phyloP scores from a whole-genome alignment of 1,139 yeast species.

The Nakaseomyces glabratus region DNA sequence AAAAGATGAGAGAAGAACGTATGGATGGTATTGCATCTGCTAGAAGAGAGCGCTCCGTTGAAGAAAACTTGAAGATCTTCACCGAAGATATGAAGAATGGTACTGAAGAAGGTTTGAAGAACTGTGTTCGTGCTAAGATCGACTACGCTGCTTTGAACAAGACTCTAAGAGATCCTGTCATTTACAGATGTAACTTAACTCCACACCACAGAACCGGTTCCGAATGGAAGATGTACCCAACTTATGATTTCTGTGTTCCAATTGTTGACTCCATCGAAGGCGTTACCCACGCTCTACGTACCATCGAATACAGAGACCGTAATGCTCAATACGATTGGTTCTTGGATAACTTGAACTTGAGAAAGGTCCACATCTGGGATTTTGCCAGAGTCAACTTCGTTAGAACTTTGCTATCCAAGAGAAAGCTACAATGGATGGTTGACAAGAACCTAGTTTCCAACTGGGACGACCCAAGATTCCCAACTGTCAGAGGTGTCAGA shows the following conservation, averaged over 20 bases:
- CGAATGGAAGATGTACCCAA: slow-evolving; percentile 90
- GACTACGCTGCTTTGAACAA: slow-evolving; percentile 85
- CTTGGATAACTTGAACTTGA: slow-evolving; percentile 64
- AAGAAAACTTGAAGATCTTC: slow-evolving; percentile 79
- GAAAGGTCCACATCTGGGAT: slow-evolving; percentile 96
- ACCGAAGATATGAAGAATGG: slow-evolving; percentile 87
- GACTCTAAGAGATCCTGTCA: slow-evolving; percentile 93
- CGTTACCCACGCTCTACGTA: slow-evolving; percentile 93
- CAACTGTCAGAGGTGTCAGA: slow-evolving; percentile 96
- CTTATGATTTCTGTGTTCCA: slow-evolving; percentile 97
- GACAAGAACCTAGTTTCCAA: slow-evolving; percentile 75
- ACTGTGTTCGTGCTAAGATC: slow-evolving; percentile 92
- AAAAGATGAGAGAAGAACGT: slow-evolving; percentile 95
- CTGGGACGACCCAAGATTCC: slow-evolving; percentile 99
- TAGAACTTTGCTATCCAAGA: slow-evolving; percentile 86
- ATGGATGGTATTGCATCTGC: slow-evolving; percentile 89
- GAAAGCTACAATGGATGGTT: slow-evolving; percentile 97
- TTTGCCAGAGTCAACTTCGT: slow-evolving; percentile 94
- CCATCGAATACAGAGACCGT: slow-evolving; percentile 96
- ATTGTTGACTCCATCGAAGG: slow-evolving; percentile 92
- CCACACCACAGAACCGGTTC: slow-evolving; percentile 96
- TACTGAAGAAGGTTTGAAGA: slow-evolving; percentile 79
- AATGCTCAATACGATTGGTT: slow-evolving; percentile 97
- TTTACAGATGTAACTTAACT: slow-evolving; percentile 89
- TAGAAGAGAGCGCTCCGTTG: slow-evolving; percentile 84